Percentiles rank a stretch among this genome's conserved stretches.
These are phyloP conservation scores for Microsporum canis DNA, from an alignment of 2,329 filamentous ascomycete genomes.

Conservation along the genomic window DNA sequence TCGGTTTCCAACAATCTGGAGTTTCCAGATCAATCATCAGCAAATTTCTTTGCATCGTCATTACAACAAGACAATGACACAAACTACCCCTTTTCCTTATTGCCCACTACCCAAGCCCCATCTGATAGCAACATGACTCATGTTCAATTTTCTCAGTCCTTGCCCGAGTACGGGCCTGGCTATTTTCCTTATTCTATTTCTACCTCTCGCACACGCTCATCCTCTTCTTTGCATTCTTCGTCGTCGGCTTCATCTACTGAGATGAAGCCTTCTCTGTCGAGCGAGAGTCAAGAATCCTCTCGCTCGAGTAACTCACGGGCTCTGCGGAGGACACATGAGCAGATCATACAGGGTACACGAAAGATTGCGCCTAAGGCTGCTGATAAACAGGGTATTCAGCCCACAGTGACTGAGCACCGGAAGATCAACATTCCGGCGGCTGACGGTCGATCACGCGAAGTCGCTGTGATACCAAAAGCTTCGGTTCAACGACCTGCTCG, in stretches of 20 bases:
- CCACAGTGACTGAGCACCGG: constrained; percentile 31
- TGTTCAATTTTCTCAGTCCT: constrained; percentile 22
- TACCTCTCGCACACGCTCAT: constrained; percentile 23
- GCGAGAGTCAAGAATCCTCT: constrained; percentile 36
- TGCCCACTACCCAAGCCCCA: constrained; percentile 17
- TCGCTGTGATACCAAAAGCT: constrained; percentile 44
- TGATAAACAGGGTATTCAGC: constrained; percentile 22
- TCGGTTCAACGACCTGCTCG: constrained; percentile 55
- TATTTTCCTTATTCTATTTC: constrained; percentile 23
- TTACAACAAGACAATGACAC: constrained; percentile 21
- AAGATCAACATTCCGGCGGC: constrained; percentile 42
- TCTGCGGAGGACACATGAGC: constrained; percentile 38
- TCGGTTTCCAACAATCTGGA: constrained; percentile 21
- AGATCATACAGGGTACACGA: constrained; percentile 36
- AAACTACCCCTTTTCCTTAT: constrained; percentile 18
- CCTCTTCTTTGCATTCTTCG: constrained; percentile 21
- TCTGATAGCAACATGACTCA: constrained; percentile 20
- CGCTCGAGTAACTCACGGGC: constrained; percentile 36
- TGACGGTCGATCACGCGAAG: constrained; percentile 45
- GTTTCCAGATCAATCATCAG: constrained; percentile 18
- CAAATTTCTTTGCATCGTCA: constrained; percentile 21
- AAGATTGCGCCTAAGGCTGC: constrained; percentile 41
- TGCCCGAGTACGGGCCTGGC: constrained; percentile 23
- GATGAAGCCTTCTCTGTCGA: constrained; percentile 42
- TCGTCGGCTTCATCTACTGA: constrained; percentile 34